Base-by-base conservation (phyloP, 2,329 filamentous ascomycete species). In the Alternaria sp. region DNA sequence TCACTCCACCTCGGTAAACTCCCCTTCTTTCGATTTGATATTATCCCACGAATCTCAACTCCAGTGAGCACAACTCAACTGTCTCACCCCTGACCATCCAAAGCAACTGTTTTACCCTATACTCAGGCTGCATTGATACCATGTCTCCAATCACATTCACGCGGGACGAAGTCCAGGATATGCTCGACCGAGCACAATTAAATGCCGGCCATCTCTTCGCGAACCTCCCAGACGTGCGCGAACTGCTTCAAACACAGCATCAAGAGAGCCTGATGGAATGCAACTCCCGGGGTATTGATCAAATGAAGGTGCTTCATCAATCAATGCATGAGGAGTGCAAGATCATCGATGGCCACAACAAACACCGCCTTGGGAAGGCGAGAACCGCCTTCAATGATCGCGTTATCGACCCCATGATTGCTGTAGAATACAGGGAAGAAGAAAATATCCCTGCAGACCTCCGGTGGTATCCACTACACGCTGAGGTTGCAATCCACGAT, bases 261-360 rank as follows among this genome's bases (percentile, higher is more conserved):
- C 23, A 15, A 5, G 43, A 61, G 17, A 45, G 52, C 21, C 7
- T 61, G 6, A 57, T 61, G 23, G 23, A 47, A 1, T 67, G 66
- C 19, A 54, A 64, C 6, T 15, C 11, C 6, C 52, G 19, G 10
- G 13, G 51, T 3, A 21, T 50, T n/a, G 30, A 54, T 11, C 56
- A 50, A 4, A 54, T 61, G 17, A 17, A 57, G 2, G 12, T 68
- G 6, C 40, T 72, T 9, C 8, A 52, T 6, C 28, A 55, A 19
- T 45, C 44, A 19, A 12, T 69, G 17, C 15, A 12, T 1, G 28
- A 11, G 2, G 69, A 72, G 54, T 43, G 46, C 10, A 13, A 3
- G 1, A 40, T 59, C 11, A n/a, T 72, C 11, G 44, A 61, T 15
- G 65, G 61, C 8, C 68, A 64, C 44, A 70, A 70, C 28, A 62